phyloP scores from a whole-genome alignment of 306 rosid genomes.

The apple (Malus domestica) region DNA sequence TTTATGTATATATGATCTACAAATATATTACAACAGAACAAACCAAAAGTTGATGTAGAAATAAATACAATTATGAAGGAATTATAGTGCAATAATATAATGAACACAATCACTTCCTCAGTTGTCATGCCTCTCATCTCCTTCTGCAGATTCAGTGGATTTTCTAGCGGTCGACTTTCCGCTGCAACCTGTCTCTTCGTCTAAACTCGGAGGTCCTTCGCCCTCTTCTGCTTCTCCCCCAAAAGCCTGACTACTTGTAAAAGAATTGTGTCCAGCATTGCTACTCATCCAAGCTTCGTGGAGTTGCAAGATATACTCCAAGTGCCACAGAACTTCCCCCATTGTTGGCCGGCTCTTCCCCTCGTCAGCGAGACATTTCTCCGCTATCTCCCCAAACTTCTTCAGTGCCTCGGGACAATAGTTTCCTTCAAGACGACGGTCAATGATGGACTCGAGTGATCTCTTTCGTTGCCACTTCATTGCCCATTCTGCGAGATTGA shows the following conservation, averaged over 20 bases:
- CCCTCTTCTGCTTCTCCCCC: conserved; percentile 26
- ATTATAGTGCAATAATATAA: conserved; percentile 22
- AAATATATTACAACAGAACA: conserved; percentile 2
- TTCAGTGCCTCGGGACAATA: conserved; percentile 62
- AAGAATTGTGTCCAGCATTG: conserved; percentile 32
- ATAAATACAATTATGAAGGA: conserved; percentile 47
- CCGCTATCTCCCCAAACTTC: conserved; percentile 81
- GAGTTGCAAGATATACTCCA: conserved; percentile 78
- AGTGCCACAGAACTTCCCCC: conserved; percentile 96
- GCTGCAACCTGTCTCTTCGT: conserved; percentile 24
- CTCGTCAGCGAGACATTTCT: conserved; percentile 85
- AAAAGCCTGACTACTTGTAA: conserved; percentile 37
- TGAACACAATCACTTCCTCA: conserved; percentile 12
- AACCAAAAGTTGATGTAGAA: background rate
- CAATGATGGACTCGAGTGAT: conserved; percentile 60
- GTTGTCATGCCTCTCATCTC: conserved; percentile 14
- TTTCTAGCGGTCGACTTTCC: conserved; percentile 19
- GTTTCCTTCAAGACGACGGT: conserved; percentile 46
- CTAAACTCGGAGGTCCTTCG: conserved; percentile 21
- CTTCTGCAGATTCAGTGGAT: conserved; percentile 14
- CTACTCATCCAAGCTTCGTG: conserved; percentile 78
- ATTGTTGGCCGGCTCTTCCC: conserved; percentile 84
- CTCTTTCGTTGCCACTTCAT: conserved; percentile 74
- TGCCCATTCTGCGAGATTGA: conserved; percentile 98
- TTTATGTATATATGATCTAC: background rate